Conservation (phyloP, 805 yeast species). For the Candida andamanensis region DNA sequence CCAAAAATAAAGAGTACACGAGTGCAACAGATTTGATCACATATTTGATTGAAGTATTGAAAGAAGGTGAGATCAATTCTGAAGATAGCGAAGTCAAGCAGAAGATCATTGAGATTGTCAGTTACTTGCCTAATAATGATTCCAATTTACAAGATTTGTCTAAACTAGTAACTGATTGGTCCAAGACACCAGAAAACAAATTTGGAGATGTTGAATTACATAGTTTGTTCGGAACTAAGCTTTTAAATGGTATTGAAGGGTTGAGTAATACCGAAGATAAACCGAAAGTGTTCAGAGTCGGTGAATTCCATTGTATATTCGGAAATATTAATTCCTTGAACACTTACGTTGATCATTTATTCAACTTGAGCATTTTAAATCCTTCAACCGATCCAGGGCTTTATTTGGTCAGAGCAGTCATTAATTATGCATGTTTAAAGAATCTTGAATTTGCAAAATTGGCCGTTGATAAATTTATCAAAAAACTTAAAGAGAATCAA, state of each 20-base stretch:
- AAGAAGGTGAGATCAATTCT: slow-evolving; percentile 41
- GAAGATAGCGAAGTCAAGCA: slow-evolving; percentile 37
- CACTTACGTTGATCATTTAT: slow-evolving; percentile 40
- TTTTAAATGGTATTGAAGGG: slow-evolving; percentile 35
- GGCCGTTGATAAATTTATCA: slow-evolving; percentile 20
- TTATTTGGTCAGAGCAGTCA: slow-evolving; percentile 52
- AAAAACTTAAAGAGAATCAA: slow-evolving; percentile 7
- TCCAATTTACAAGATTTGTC: slow-evolving; percentile 58
- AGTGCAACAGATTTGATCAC: slow-evolving; percentile 73
- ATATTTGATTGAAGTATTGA: slow-evolving; percentile 69
- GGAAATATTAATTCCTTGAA: slow-evolving; percentile 55
- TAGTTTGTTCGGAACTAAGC: slow-evolving; percentile 64
- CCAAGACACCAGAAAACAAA: slow-evolving; percentile 43
- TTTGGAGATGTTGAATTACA: slow-evolving; percentile 77
- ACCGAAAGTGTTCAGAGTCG: slow-evolving; percentile 48
- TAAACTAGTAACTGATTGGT: slow-evolving; percentile 64
- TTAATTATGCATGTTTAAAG: slow-evolving; percentile 67
- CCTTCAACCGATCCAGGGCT: slow-evolving; percentile 32
- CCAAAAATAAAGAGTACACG: slow-evolving; percentile 68
- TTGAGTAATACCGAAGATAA: slow-evolving; percentile 17
- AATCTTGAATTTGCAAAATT: slow-evolving; percentile 57
- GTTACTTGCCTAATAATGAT: slow-evolving; percentile 39
- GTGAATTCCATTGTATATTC: slow-evolving; percentile 67
- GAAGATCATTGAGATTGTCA: slow-evolving; percentile 44
- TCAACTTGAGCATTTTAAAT: slow-evolving; percentile 30